phyloP scores from a whole-genome alignment of 2,329 filamentous ascomycete species.

The Fusarium sp. region DNA sequence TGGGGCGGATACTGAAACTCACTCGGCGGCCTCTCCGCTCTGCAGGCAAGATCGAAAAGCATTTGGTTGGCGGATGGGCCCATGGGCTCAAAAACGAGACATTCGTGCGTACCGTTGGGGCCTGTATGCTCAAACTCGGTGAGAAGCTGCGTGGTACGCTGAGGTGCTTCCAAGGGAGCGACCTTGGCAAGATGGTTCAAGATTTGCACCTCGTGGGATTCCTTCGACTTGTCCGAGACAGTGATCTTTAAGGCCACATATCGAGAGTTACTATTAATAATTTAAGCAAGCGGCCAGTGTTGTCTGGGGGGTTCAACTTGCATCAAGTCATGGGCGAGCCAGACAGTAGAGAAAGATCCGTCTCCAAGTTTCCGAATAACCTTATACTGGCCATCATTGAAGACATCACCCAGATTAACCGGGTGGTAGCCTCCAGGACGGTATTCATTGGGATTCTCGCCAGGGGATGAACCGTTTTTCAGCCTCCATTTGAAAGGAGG shows the following conservation, averaged over 20 bases:
- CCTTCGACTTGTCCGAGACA: no score
- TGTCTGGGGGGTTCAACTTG: no score
- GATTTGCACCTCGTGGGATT: constrained; percentile 34
- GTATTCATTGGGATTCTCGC: constrained; percentile 45
- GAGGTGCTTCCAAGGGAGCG: background rate
- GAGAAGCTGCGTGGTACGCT: constrained; percentile 48
- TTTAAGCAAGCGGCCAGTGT: no score
- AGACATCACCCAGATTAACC: constrained; percentile 54
- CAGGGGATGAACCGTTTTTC: no score
- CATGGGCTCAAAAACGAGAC: constrained; percentile 49
- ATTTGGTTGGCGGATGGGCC: constrained; percentile 43
- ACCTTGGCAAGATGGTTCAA: constrained; percentile 1
- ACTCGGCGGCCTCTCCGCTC: no score
- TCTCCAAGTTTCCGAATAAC: constrained; percentile 58
- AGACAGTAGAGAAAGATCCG: constrained; percentile 59
- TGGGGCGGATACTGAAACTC: constrained; percentile 13
- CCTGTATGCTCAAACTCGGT: constrained; percentile 47
- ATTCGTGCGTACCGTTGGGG: constrained; percentile 49
- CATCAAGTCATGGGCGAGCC: constrained; percentile 53
- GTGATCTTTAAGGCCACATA: no score
- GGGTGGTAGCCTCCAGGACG: constrained; percentile 57
- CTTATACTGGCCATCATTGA: constrained; percentile 55
- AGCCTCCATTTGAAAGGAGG: no score
- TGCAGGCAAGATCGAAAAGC: no score
- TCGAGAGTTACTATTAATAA: no score